Conservation (phyloP, 345 rosid species). For the Bruguiera sexangula region DNA sequence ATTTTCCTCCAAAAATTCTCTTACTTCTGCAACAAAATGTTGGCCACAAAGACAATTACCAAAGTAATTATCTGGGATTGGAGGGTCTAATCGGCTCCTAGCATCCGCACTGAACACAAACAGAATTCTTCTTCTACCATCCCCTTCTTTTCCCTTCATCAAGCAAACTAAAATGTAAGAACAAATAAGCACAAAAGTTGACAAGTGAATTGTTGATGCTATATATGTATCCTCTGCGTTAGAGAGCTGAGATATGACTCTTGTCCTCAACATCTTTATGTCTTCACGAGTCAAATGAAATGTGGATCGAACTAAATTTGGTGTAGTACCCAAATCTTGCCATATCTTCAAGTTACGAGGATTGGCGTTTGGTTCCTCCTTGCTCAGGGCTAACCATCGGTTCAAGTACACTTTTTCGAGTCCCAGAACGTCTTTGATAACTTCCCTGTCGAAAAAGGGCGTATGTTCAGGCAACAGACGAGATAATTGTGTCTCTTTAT, state of each 20-base stretch:
- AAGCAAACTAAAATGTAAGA: background rate
- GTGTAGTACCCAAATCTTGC: background rate
- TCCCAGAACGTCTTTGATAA: background rate
- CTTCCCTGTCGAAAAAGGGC: conserved; percentile 10
- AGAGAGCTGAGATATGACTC: background rate
- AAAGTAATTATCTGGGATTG: conserved; percentile 8
- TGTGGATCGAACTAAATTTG: conserved; percentile 5
- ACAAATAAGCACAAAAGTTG: background rate
- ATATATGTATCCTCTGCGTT: too few relatives aligned
- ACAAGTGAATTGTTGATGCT: background rate
- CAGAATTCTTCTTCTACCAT: background rate
- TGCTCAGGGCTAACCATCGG: background rate
- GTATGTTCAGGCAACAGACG: conserved; percentile 8
- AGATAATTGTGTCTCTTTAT: background rate
- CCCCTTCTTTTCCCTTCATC: background rate
- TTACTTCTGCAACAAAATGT: background rate
- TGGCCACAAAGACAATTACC: conserved; percentile 6
- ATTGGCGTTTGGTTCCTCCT: background rate
- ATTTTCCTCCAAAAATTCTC: background rate
- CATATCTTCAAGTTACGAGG: conserved; percentile 12
- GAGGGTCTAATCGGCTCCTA: conserved; percentile 3
- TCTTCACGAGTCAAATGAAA: background rate
- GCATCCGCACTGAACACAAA: conserved; percentile 3
- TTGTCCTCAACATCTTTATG: background rate
- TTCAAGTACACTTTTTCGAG: background rate